These are phyloP conservation scores for Penicillium arizonense DNA, from an alignment of 495 filamentous ascomycete species.

Conservation along the genomic window DNA sequence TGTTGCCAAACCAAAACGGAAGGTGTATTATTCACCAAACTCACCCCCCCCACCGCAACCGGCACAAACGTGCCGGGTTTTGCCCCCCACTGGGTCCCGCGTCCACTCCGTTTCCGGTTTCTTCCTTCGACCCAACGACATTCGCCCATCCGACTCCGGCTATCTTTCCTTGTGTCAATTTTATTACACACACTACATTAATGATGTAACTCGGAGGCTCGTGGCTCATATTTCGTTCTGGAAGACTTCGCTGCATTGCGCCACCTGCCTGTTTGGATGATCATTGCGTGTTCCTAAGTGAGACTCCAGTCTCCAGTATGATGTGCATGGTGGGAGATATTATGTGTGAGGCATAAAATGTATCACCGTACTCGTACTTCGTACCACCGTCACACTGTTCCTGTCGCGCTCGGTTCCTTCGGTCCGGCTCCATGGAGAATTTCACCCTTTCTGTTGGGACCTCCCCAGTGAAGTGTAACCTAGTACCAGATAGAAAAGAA, in stretches of 20 bases:
- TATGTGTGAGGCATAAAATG: background rate
- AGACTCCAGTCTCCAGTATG: background rate
- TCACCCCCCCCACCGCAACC: background rate
- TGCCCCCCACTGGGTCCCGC: no score
- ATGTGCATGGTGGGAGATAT: background rate
- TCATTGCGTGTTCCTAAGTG: background rate
- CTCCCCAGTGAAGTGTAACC: no score
- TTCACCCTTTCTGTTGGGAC: no score
- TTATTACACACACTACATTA: background rate
- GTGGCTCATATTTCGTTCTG: conserved; percentile 11
- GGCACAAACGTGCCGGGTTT: conserved; percentile 13
- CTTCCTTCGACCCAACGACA: background rate
- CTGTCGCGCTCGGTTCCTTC: no score
- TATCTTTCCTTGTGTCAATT: background rate
- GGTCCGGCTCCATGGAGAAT: no score
- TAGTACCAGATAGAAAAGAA: no score
- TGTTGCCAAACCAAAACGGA: background rate
- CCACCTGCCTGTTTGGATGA: conserved; percentile 1
- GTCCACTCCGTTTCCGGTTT: conserved; percentile 12
- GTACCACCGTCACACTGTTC: no score
- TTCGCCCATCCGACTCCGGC: background rate
- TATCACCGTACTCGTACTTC: background rate
- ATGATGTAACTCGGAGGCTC: conserved; percentile 16
- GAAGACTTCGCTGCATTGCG: conserved; percentile 26
- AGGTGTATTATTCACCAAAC: background rate